Base-by-base conservation (phyloP, 2,329 filamentous ascomycete species). In the Cladosporium sp. region DNA sequence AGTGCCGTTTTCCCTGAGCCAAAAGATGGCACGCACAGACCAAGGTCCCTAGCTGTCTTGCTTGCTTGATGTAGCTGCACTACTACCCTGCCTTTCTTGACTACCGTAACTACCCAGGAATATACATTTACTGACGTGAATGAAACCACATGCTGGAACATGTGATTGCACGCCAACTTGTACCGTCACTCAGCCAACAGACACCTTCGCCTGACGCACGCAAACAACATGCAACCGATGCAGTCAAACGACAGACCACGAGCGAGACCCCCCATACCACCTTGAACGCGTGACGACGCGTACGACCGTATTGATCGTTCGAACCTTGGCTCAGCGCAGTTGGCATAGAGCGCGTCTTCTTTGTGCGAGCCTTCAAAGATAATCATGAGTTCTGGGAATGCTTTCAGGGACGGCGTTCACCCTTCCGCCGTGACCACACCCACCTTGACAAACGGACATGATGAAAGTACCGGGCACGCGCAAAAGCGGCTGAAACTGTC, bases 401-500 rank as follows among this genome's bases (percentile, higher is more conserved):
- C 45, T n/a, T 48, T 48, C 19, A 48, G 45, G 29, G 45, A 48
- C 8, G 36, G 45, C 8, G 47, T 38, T 18, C 29, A 50, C 19
- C n/a, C 39, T 7, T 12, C n/a, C 12, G 29, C 16, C 19, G 13
- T 36, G 20, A 29, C 38, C 8, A 38, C 39, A 29, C 15, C 32
- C 12, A 16, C 11, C 12, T 25, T 19, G n/a, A 38, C 19, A 4
- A 50, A 50, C 20, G 47, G 20, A 27, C 25, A 41, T 22, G 22
- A 33, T 25, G 38, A 18, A 30, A 40, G 33, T 7, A 15, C 22
- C 38, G 46, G 8, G 19, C 47, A 4, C 11, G 22, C 35, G 41
- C 30, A 12, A 43, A 55, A 57, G 51, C 54, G 50, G 22, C 35
- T 19, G 32, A 57, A 33, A 12, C 41, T 43, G 19, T 53, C 49